Percentiles rank a stretch among this genome's conserved stretches.
phyloP scores from a whole-genome alignment of 139 green algal genomes.

The Ulvella scutata region DNA sequence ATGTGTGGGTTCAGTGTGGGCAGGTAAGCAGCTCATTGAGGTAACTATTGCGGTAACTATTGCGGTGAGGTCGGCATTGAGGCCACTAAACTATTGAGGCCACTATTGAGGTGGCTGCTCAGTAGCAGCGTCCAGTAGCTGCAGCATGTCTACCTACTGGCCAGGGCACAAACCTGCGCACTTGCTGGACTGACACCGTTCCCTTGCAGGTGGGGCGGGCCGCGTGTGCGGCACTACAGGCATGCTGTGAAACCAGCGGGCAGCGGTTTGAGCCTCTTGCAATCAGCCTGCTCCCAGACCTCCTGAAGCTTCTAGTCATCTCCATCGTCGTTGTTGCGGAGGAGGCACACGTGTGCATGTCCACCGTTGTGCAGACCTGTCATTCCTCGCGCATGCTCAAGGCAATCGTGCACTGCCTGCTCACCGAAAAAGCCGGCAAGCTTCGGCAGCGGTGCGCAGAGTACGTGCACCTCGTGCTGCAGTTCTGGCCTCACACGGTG shows the following conservation, averaged over 20 bases:
- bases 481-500: not conserved
- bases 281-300: not conserved
- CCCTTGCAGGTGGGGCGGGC: not conserved
- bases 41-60: too few species aligned
- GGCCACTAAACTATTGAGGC: too few species aligned
- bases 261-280: not conserved
- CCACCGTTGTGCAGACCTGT: not conserved
- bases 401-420: not conserved
- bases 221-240: not conserved
- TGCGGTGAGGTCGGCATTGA: too few species aligned
- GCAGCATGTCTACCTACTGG: too few species aligned
- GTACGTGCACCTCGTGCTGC: not conserved
- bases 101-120: too few species aligned
- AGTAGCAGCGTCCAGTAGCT: too few species aligned
- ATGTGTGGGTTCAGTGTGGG: too few species aligned
- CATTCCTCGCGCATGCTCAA: conserved; percentile 1
- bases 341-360: not conserved
- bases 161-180: too few species aligned
- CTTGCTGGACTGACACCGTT: too few species aligned
- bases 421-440: not conserved
- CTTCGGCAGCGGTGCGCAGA: not conserved
- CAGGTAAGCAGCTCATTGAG: too few species aligned
- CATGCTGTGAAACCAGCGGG: not conserved
- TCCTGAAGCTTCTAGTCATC: not conserved
- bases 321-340: not conserved